Base-by-base conservation (phyloP, 2,329 filamentous ascomycete species). In the Aspergillus tamarii region DNA sequence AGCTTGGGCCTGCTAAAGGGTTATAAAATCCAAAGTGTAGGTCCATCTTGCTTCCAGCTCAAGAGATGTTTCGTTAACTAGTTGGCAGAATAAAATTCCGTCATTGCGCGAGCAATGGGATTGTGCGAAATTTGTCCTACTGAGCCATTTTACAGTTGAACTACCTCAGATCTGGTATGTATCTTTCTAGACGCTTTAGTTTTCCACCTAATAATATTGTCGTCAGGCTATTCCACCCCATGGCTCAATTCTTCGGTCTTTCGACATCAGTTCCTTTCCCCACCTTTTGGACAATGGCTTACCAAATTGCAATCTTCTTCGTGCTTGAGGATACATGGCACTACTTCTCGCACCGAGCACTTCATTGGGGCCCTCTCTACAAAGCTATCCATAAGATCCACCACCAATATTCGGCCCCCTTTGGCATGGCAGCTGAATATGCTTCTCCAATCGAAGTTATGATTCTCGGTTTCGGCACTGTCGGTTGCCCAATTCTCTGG, bases 381-480 rank as follows among this genome's bases (percentile, higher is more conserved):
- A 96, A 93, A 84, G 87, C 89, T 75, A 92, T 99, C 74, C 95
- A 99, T 87, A 99, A 99, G 85, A 94, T 99, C 72, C 95, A 99
- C 84, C 95, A 99, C 84, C 94, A 95, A 75, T 99, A 99, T 84
- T 97, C 93, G 43, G 95, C 95, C 14, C 95, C 95, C 21, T 99
- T 99, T 76, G 95, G 95, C 70, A 85, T 99, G 59, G 94, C 95
- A 23, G 94, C 95, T 62, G 95, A 99, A 82, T 99, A 99, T 80
- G 95, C 95, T 8, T 97, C 94, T 50, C 95, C 95, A 0, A 96
- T 98, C 71, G 95, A 99, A 82, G 93, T 94, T 70, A 96, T 97
- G 91, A 87, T 96, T 62, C 89, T 99, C 57, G 95, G 94, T 45
- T 85, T 96, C 63, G 95, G 95, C 67, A 91, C 91, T 1, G 90